Base-by-base conservation (phyloP, 2,329 filamentous ascomycete species). In the Verticillium dahliae region DNA sequence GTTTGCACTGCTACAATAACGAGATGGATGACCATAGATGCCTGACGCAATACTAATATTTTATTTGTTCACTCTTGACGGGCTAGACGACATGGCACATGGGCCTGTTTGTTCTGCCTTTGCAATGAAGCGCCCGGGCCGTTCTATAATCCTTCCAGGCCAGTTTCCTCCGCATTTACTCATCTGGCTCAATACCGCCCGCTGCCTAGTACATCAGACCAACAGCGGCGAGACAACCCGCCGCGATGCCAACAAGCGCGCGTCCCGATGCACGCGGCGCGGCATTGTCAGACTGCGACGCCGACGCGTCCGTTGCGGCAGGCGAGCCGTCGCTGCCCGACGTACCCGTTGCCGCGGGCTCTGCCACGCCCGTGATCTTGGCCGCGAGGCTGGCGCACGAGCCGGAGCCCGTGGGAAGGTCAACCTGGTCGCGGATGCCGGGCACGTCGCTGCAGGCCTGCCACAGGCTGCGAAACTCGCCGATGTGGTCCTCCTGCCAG, bases 1-100 rank as follows among this genome's bases (percentile, higher is more conserved):
- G 6, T 81, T 81, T 72, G 77, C 77, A 4, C 67, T 78, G 18
- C 67, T 80, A 56, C 58, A 62, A 59, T 62, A 62, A 58, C 56
- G 54, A 56, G 22, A 18, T 37, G 45, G n/a, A 52, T 52, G 45
- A 52, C 45, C n/a, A 52, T 52, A 52, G 45, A 52, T 52, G 45
- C 45, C n/a, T 52, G 45, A 52, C 45, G 45, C 45, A 52, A 52
- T 22, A 52, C 45, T 52, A 52, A 52, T 52, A 18, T 22, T 52
- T 22, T 52, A 52, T 52, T 52, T 52, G 45, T 52, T 52, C 18
- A 52, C n/a, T 13, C 11, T 22, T 52, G n/a, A 22, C 35, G 35
- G 35, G 35, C 13, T 37, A 10, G 4, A 37, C 35, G 13, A 37
- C 4, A 37, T 9, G 9, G 35, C 35, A 5, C 27, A 31, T 31